Conservation (phyloP, 495 filamentous ascomycete species). For the Lasiosphaeria ovina region DNA sequence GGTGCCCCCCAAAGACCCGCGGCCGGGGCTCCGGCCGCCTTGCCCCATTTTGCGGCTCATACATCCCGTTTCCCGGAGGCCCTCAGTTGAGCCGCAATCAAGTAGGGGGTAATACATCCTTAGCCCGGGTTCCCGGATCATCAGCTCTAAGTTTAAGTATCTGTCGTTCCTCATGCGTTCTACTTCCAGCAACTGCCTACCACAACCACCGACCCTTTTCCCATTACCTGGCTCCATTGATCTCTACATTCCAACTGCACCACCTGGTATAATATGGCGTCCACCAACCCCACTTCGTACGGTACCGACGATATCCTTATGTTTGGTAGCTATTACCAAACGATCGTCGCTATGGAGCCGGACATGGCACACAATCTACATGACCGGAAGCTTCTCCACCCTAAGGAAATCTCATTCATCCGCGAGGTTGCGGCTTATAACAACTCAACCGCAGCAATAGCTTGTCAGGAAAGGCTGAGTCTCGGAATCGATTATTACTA, state of each 20-base stretch:
- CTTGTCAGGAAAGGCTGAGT: not conserved
- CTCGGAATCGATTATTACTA: conserved; percentile 4
- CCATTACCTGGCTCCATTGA: not conserved
- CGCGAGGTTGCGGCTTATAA: conserved; percentile 3
- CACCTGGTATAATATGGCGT: not conserved
- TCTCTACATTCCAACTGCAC: not conserved
- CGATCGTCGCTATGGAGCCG: conserved; percentile 1
- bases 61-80: conserved; percentile 2
- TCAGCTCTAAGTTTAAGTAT: not conserved
- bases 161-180: not conserved
- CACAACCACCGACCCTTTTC: no score
- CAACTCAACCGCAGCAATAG: not conserved
- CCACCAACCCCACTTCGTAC: not conserved
- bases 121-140: conserved; percentile 1
- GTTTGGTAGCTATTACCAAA: conserved; percentile 5
- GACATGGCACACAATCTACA: no score
- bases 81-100: no score
- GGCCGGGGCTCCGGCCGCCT: not conserved
- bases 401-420: not conserved
- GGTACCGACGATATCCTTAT: conserved; percentile 2
- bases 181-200: no score
- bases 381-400: conserved; percentile 6
- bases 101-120: conserved; percentile 1
- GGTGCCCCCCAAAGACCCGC: not conserved
- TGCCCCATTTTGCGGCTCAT: not conserved